Percentiles rank a stretch among this genome's conserved stretches.
Evolutionary conservation across 495 filamentous ascomycete species (phyloP).

Genomic region (Neurospora sublineolata): DNA sequence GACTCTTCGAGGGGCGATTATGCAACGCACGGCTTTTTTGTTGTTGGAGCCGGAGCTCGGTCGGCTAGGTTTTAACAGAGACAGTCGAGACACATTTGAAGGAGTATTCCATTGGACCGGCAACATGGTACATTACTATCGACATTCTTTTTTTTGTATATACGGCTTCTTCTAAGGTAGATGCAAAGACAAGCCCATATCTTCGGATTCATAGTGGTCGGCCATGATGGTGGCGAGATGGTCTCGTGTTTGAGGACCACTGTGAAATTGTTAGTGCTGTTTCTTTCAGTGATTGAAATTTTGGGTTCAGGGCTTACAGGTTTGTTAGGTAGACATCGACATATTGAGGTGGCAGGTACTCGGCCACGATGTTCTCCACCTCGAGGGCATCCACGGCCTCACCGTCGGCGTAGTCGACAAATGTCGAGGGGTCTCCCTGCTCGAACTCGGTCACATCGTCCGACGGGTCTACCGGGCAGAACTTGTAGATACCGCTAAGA

Average conservation of each 20-base stretch:
- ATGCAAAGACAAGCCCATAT: slow-evolving; percentile 51
- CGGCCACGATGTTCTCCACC: slow-evolving; percentile 68
- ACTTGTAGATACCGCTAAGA: slow-evolving; percentile 76
- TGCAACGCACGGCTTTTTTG: background rate
- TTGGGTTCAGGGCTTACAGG: slow-evolving; percentile 47
- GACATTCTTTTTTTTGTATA: background rate
- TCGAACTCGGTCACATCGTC: slow-evolving; percentile 68
- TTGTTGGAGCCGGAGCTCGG: background rate
- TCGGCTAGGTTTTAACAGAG: background rate
- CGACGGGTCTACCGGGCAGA: slow-evolving; percentile 78
- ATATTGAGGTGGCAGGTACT: slow-evolving; percentile 71
- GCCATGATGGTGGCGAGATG: slow-evolving; percentile 71
- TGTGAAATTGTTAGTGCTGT: slow-evolving; percentile 28
- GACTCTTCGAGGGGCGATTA: background rate
- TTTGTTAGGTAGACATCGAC: slow-evolving; percentile 89
- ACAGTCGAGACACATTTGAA: background rate
- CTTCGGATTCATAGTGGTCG: slow-evolving; percentile 77
- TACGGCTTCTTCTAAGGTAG: background rate
- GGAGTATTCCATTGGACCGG: background rate
- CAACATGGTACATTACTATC: background rate
- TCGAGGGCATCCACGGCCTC: slow-evolving; percentile 63
- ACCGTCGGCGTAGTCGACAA: slow-evolving; percentile 63
- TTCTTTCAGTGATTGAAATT: background rate
- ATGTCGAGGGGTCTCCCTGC: slow-evolving; percentile 64
- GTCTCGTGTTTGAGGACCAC: slow-evolving; percentile 68